A percentile compares a stretch with the other conserved stretches of the same genome.
phyloP scores from a whole-genome alignment of 495 filamentous ascomycete genomes.

The Trichoderma reesei region DNA sequence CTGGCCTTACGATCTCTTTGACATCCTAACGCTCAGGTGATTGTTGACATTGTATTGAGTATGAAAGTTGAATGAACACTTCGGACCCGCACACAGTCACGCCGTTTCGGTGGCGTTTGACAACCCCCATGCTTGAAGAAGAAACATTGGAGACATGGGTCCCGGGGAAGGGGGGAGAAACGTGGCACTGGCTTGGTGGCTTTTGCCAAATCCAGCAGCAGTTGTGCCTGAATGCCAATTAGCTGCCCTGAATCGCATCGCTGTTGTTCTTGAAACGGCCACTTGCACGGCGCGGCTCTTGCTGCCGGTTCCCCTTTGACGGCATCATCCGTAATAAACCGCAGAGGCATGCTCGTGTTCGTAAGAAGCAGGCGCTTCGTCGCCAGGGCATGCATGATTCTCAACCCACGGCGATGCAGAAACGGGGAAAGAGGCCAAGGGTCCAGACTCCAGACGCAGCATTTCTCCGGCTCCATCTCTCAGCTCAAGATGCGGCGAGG shows the following conservation, averaged over 20 bases:
- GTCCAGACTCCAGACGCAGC: neutral
- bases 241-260: no score
- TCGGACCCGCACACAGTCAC: no score
- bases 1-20: neutral
- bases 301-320: neutral
- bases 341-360: neutral
- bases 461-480: conserved; percentile 6
- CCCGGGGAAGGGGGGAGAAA: no score
- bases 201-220: no score
- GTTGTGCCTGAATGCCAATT: no score
- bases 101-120: no score
- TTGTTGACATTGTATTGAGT: neutral
- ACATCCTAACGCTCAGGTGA: no score
- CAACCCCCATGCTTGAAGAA: no score
- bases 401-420: neutral
- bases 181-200: no score
- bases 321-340: neutral
- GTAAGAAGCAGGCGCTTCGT: no score
- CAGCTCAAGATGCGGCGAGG: conserved; percentile 8
- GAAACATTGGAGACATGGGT: no score
- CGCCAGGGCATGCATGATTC: neutral
- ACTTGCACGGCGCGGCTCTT: neutral
- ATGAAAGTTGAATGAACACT: neutral
- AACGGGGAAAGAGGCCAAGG: neutral
- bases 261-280: neutral